Percentiles rank a stretch among this genome's conserved stretches.
Evolutionary conservation across 177 flowering plant genomes (phyloP).

Genomic region (Vitis hybrid): DNA sequence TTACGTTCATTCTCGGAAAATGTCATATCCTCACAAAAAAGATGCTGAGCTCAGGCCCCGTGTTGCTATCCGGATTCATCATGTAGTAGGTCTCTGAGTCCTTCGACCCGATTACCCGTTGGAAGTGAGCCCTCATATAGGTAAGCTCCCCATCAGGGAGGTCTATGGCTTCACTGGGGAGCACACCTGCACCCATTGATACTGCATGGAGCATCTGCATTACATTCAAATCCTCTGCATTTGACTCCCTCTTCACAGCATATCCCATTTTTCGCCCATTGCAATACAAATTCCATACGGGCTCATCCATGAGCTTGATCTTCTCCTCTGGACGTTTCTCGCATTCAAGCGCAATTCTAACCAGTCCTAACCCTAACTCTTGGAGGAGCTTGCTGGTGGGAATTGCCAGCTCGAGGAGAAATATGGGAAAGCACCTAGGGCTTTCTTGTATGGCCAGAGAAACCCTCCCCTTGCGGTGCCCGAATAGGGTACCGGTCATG

Average conservation of each 20-base stretch:
- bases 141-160: constrained; percentile 45
- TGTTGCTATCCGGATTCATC: constrained; percentile 62
- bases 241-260: constrained; percentile 57
- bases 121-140: constrained; percentile 57
- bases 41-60: constrained; percentile 61
- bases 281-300: constrained; percentile 75
- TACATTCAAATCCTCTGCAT: constrained; percentile 56
- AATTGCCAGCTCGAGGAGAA: constrained; percentile 68
- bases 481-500: constrained; percentile 78
- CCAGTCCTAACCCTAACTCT: constrained; percentile 71
- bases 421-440: constrained; percentile 53
- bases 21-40: constrained; percentile 55
- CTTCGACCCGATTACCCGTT: constrained; percentile 50
- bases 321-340: constrained; percentile 45
- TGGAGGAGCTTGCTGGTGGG: constrained; percentile 66
- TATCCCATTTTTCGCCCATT: constrained; percentile 77
- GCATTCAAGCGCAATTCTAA: constrained; percentile 72
- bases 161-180: constrained; percentile 35
- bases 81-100: constrained; percentile 73
- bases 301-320: constrained; percentile 61
- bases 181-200: constrained; percentile 84
- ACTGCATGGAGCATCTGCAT: constrained; percentile 58
- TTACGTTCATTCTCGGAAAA: too few species aligned
- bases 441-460: constrained; percentile 66
- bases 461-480: constrained; percentile 54